Base-by-base conservation (phyloP, 2,329 filamentous ascomycete species). In the Colletotrichum aenigma region DNA sequence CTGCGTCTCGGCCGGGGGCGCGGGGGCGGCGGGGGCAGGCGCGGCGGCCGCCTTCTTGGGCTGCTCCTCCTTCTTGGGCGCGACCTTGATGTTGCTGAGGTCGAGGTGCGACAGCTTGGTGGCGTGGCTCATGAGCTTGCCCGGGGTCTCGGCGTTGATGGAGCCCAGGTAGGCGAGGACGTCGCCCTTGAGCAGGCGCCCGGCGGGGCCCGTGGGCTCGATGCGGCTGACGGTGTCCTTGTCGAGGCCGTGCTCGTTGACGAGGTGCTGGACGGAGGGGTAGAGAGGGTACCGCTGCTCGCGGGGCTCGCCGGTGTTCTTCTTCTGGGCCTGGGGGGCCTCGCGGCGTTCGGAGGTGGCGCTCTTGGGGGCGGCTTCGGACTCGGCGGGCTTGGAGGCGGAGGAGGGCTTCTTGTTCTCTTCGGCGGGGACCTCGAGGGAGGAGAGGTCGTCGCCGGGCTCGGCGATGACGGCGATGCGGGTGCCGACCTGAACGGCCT, bases 181-280 rank as follows among this genome's bases (percentile, higher is more conserved):
- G 83, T 99, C 97, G 71, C 97, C 97, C 89, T 99, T 99, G 77
- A 99, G 90, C 70, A 99, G 89, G 76, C 97, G 93, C 74, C 96
- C 96, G 81, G 93, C 93, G 34, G 97, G 97, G 28, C 97, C 97
- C 24, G 95, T 96, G 7, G 96, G 94, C 69, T 93, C 94, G 84
- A 98, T 98, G 84, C 94, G 94, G 85, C 92, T 89, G 68, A 96
- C 89, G 75, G 96, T 94, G 62, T 93, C 92, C 79, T 93, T 91
- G 80, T 94, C 90, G 70, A 99, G 87, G 77, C 93, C 93, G 82
- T 97, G 93, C 84, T 94, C 89, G 85, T 94, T 94, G 77, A 98
- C 89, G 74, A 98, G 90, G 80, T 95, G 92, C 82, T 92, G 90
- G 69, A 98, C 96, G 4, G 97, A 98, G 24, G 96, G 97, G 81